Evolutionary conservation across 1,284 basidiomycete genomes (phyloP).

Genomic region (Wolfiporia cocos): DNA sequence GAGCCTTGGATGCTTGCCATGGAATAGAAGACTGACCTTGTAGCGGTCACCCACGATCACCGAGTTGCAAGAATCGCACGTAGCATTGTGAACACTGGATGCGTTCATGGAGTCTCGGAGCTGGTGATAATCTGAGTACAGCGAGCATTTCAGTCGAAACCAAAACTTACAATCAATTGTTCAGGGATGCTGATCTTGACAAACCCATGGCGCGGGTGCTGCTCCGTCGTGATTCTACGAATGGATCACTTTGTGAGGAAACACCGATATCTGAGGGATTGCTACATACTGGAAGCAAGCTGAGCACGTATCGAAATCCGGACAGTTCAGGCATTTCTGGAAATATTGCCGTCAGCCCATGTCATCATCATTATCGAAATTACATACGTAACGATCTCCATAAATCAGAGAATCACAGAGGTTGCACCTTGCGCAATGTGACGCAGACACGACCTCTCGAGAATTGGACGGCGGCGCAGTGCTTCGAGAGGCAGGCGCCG

Average conservation of each 20-base stretch:
- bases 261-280: background rate
- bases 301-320: constrained; percentile 73
- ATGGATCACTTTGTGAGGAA: background rate
- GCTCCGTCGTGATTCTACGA: constrained; percentile 53
- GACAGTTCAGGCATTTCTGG: constrained; percentile 74
- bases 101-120: too few species aligned
- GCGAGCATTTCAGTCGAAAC: too few species aligned
- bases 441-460: constrained; percentile 24
- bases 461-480: too few species aligned
- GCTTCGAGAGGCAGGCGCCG: too few species aligned
- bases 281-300: constrained; percentile 56
- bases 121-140: too few species aligned
- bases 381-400: constrained; percentile 52
- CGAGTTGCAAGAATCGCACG: constrained; percentile 40
- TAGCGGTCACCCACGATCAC: constrained; percentile 60
- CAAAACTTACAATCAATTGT: constrained; percentile 53
- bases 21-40: constrained; percentile 38
- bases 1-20: constrained; percentile 1
- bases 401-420: constrained; percentile 67
- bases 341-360: background rate
- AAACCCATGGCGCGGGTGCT: constrained; percentile 78
- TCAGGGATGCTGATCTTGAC: constrained; percentile 54
- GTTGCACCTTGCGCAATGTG: constrained; percentile 65
- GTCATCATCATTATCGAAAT: constrained; percentile 2
- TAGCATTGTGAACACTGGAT: constrained; percentile 20